Conservation (phyloP, 306 rosid genomes). For the Rosa lucieae region DNA sequence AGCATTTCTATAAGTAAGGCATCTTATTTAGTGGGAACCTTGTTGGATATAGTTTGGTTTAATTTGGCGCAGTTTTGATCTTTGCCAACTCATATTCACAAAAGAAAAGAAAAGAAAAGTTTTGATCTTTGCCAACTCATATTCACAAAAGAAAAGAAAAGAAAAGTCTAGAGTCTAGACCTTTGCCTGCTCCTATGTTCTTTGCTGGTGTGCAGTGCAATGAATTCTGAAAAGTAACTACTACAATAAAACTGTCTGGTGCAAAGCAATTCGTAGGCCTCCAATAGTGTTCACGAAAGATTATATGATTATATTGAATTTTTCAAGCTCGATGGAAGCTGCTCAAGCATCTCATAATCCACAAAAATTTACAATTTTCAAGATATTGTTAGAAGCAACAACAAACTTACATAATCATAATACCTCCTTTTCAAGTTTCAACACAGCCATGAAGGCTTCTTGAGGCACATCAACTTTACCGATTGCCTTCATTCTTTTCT, state of each 20-base stretch:
- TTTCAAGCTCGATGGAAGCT: not conserved
- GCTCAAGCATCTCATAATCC: constrained; percentile 7
- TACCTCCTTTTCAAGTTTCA: constrained; percentile 94
- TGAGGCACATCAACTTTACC: constrained; percentile 95
- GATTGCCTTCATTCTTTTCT: constrained; percentile 93
- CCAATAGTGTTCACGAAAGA: not conserved
- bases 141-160: not conserved
- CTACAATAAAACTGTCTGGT: not conserved
- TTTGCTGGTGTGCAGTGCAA: not conserved
- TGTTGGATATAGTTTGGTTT: not conserved
- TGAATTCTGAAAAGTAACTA: not conserved
- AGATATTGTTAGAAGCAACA: constrained; percentile 19
- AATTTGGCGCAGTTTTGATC: not conserved
- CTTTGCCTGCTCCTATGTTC: not conserved
- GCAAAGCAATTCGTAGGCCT: not conserved
- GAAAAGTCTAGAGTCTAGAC: not conserved
- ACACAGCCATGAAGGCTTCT: constrained; percentile 97
- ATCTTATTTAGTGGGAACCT: no score
- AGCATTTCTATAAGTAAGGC: not conserved
- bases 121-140: not conserved
- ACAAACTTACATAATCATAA: constrained; percentile 39
- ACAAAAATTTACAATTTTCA: constrained; percentile 4
- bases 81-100: not conserved
- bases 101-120: not conserved
- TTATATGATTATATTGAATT: not conserved